Conservation (phyloP, 495 filamentous ascomycete genomes). For the Cryomyces antarcticus region DNA sequence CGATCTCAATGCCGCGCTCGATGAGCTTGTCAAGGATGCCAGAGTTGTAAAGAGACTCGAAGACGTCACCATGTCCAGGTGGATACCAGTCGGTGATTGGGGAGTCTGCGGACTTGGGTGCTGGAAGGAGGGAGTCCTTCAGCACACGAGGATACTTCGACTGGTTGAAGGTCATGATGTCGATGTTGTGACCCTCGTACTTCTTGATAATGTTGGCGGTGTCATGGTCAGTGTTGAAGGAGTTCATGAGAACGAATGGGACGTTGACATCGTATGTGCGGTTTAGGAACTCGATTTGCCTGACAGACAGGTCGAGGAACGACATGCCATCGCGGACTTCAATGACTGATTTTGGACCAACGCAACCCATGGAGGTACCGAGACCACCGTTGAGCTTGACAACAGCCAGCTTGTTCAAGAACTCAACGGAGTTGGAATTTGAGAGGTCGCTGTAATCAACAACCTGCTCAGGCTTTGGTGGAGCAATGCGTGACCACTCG, state of each 20-base stretch:
- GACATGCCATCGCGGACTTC: constrained; percentile 99
- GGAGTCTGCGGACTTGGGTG: constrained; percentile 75
- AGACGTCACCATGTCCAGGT: constrained; percentile 97
- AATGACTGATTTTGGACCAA: constrained; percentile 98
- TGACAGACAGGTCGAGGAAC: constrained; percentile 95
- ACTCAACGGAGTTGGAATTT: constrained; percentile 70
- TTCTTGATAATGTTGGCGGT: constrained; percentile 99
- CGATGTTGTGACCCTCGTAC: constrained; percentile 98
- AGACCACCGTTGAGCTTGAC: constrained; percentile 99
- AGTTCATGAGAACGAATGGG: constrained; percentile 99
- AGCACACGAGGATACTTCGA: constrained; percentile 91
- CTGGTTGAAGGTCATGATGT: constrained; percentile 99
- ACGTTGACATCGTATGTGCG: constrained; percentile 93
- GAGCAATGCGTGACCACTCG: constrained; percentile 89
- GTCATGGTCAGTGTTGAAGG: constrained; percentile 98
- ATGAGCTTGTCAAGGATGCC: constrained; percentile 93
- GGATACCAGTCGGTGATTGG: constrained; percentile 96
- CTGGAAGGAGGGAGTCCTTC: constrained; percentile 94
- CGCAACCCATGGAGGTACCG: constrained; percentile 98
- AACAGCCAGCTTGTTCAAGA: constrained; percentile 93
- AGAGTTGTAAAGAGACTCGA: constrained; percentile 99
- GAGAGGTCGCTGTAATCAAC: constrained; percentile 77
- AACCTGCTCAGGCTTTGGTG: constrained; percentile 77
- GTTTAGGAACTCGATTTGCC: constrained; percentile 98
- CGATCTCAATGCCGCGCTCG: constrained; percentile 80